phyloP scores from a whole-genome alignment of 2,329 filamentous ascomycete genomes.

The Phialemonium atrogriseum region DNA sequence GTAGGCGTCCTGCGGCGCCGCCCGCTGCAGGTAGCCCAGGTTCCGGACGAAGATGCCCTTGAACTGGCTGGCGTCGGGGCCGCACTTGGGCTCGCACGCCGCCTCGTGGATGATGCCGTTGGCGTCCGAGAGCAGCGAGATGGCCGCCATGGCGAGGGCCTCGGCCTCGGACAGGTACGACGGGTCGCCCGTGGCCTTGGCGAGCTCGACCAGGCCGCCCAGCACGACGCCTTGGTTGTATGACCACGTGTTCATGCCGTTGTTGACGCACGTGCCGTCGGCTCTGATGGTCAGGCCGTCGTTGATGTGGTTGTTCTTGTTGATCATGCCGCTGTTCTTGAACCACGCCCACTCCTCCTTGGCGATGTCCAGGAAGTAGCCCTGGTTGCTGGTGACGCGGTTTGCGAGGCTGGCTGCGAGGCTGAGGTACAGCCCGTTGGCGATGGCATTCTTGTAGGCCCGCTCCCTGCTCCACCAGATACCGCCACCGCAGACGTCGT shows the following conservation, averaged over 20 bases:
- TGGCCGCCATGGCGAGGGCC: conserved; percentile 43
- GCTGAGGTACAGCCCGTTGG: conserved; percentile 48
- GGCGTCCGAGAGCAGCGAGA: conserved; percentile 29
- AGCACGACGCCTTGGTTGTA: conserved; percentile 52
- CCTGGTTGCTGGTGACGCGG: conserved; percentile 25
- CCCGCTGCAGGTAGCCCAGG: conserved; percentile 45
- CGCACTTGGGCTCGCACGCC: conserved; percentile 42
- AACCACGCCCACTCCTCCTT: conserved; percentile 44
- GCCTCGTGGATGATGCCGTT: conserved; percentile 42
- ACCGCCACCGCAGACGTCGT: conserved; percentile 40
- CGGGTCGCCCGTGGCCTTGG: conserved; percentile 30
- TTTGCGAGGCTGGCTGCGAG: conserved; percentile 46
- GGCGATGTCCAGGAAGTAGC: conserved; percentile 37
- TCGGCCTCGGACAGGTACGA: conserved; percentile 30
- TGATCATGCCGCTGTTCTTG: conserved; percentile 39
- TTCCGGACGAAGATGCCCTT: conserved; percentile 65
- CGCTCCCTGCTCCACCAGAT: conserved; percentile 49
- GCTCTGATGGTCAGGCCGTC: conserved; percentile 38
- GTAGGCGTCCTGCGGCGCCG: conserved; percentile 40
- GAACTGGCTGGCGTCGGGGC: conserved; percentile 51
- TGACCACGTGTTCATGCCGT: conserved; percentile 36
- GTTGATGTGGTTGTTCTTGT: conserved; percentile 38
- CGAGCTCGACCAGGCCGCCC: conserved; percentile 43
- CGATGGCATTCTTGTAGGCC: conserved; percentile 41
- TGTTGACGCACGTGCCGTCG: conserved; percentile 37